Conservation (phyloP, 2,329 filamentous ascomycete genomes). For the Chaetomium globosum region DNA sequence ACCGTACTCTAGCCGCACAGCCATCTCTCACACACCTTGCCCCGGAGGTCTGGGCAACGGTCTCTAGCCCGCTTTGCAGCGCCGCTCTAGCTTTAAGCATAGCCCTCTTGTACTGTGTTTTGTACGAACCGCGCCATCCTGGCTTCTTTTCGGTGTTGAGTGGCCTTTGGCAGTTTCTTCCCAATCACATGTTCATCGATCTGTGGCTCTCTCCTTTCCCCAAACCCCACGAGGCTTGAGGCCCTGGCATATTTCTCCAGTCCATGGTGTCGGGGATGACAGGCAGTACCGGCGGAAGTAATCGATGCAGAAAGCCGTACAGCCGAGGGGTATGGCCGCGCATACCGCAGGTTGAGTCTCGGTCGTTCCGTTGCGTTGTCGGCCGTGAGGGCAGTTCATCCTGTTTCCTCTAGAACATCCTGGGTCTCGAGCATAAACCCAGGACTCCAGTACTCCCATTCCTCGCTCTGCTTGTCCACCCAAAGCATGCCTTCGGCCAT, state of each 20-base stretch:
- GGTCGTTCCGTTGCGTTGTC: not conserved
- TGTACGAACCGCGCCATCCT: not conserved
- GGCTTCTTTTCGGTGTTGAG: not conserved
- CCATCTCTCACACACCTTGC: not conserved
- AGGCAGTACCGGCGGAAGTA: not conserved
- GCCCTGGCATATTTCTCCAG: not conserved
- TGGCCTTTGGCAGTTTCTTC: not conserved
- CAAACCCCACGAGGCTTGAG: not conserved
- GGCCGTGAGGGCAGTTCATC: slow-evolving; percentile 22
- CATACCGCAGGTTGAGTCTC: not conserved
- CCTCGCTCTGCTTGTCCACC: slow-evolving; percentile 82
- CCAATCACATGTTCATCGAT: not conserved
- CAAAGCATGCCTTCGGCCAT: slow-evolving; percentile 88
- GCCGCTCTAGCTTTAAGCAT: not conserved
- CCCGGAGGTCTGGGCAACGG: too few relatives aligned
- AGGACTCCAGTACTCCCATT: slow-evolving; percentile 94
- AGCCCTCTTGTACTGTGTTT: not conserved
- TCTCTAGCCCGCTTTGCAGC: not conserved
- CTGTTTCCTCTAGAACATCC: slow-evolving; percentile 30
- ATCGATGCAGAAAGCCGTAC: not conserved
- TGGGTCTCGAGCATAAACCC: slow-evolving; percentile 64
- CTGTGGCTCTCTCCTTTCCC: not conserved
- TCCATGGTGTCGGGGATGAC: not conserved
- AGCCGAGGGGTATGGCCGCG: not conserved
- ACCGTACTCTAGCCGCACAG: not conserved